Conservation (phyloP, 331 rosid genomes). For the Saraca asoca region DNA sequence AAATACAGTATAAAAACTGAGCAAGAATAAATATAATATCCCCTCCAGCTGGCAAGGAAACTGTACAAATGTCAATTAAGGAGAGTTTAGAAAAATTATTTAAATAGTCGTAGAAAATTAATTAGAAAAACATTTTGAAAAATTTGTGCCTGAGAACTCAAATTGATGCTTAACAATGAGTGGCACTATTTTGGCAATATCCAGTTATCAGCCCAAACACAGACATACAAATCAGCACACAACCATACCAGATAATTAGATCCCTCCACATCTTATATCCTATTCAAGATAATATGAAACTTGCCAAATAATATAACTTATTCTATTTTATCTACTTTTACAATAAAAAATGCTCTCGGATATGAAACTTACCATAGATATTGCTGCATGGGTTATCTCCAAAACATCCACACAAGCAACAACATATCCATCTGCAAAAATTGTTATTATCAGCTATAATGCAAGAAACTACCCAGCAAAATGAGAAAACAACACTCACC, state of each 20-base stretch:
- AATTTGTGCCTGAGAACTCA: not conserved
- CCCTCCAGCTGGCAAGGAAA: not conserved
- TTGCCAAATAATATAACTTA: no score
- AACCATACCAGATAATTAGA: conserved; percentile 18
- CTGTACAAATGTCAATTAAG: conserved; percentile 6
- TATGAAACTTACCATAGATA: conserved; percentile 71
- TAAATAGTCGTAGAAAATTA: not conserved
- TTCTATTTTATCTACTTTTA: not conserved
- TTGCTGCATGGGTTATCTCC: conserved; percentile 89
- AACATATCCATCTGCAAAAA: conserved; percentile 69
- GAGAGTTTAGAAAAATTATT: not conserved
- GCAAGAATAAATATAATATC: conserved; percentile 8
- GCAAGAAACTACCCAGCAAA: conserved; percentile 27
- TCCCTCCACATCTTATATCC: no score
- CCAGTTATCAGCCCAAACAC: conserved; percentile 11
- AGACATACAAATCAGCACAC: not conserved
- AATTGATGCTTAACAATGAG: conserved; percentile 5
- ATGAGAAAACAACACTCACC: conserved; percentile 51
- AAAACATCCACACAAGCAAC: conserved; percentile 90
- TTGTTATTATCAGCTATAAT: conserved; percentile 28
- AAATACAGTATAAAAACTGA: not conserved
- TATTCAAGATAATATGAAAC: no score
- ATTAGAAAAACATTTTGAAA: not conserved
- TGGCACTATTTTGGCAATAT: conserved; percentile 18
- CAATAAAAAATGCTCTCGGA: conserved; percentile 19